Evolutionary conservation across 768 basidiomycete genomes (phyloP).

Genomic region (Suillus bovinus): DNA sequence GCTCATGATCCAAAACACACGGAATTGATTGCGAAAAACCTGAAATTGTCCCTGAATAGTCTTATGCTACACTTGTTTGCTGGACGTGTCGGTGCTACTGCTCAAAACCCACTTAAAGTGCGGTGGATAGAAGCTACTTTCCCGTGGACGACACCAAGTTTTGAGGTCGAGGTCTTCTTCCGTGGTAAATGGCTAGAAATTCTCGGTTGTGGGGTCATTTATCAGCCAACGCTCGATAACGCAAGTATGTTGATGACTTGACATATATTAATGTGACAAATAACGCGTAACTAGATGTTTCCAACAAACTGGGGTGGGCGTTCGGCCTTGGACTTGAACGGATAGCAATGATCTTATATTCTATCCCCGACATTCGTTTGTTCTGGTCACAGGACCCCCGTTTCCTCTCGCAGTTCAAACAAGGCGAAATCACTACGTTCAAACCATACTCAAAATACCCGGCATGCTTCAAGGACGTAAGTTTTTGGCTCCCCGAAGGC

Average conservation of each 20-base stretch:
- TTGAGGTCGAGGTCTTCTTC: conserved; percentile 97
- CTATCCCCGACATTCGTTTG: conserved; percentile 95
- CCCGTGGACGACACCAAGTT: conserved; percentile 97
- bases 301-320: conserved; percentile 92
- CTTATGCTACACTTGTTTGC: conserved; percentile 85
- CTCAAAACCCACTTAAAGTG: conserved; percentile 75
- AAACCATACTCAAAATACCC: conserved; percentile 93
- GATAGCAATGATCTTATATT: conserved; percentile 96
- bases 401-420: conserved; percentile 84
- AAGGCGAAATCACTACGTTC: conserved; percentile 79
- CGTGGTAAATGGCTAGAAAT: conserved; percentile 97
- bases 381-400: conserved; percentile 94
- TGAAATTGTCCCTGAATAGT: conserved; percentile 88
- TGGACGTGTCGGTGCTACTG: conserved; percentile 46
- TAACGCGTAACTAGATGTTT: conserved; percentile 51
- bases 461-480: conserved; percentile 89
- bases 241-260: conserved; percentile 59
- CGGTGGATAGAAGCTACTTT: conserved; percentile 99
- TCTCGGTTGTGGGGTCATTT: conserved; percentile 89
- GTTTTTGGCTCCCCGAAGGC: conserved; percentile 83
- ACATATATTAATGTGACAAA: conserved; percentile 13
- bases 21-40: conserved; percentile 73
- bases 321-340: conserved; percentile 97
- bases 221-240: conserved; percentile 83
- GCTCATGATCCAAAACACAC: conserved; percentile 75